Conservation (phyloP, 805 yeast genomes). For the Myxozyma melibiosi region DNA sequence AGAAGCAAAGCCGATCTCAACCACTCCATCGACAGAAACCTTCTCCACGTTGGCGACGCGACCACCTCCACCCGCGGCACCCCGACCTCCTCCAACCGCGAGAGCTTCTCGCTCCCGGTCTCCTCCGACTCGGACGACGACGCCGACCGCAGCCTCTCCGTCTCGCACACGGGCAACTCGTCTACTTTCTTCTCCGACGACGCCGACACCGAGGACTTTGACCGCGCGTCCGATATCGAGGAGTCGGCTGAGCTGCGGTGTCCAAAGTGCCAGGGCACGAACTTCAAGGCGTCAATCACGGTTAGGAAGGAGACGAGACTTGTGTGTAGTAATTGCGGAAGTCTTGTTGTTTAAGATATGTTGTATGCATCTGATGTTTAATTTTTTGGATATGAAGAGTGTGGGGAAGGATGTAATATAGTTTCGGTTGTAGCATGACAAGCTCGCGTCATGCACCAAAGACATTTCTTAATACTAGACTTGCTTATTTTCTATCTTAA, state of each 20-base stretch:
- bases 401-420: background rate
- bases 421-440: too few relatives aligned
- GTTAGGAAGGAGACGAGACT: constrained; percentile 23
- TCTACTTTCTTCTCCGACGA: constrained; percentile 1
- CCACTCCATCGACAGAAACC: background rate
- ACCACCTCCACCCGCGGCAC: background rate
- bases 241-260: constrained; percentile 23
- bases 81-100: background rate
- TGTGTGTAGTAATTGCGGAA: constrained; percentile 23
- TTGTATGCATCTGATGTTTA: background rate
- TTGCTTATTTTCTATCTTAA: too few relatives aligned
- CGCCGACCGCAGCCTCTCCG: background rate
- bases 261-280: constrained; percentile 17
- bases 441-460: too few relatives aligned
- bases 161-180: too few relatives aligned
- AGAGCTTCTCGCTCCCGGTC: background rate
- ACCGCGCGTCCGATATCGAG: background rate
- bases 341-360: constrained; percentile 1
- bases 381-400: background rate
- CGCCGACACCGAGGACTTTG: constrained; percentile 3
- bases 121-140: background rate
- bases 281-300: constrained; percentile 27
- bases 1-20: background rate
- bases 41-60: background rate
- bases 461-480: too few relatives aligned